Conservation (phyloP, 345 rosid genomes). For the Aquilaria yunnanensis region DNA sequence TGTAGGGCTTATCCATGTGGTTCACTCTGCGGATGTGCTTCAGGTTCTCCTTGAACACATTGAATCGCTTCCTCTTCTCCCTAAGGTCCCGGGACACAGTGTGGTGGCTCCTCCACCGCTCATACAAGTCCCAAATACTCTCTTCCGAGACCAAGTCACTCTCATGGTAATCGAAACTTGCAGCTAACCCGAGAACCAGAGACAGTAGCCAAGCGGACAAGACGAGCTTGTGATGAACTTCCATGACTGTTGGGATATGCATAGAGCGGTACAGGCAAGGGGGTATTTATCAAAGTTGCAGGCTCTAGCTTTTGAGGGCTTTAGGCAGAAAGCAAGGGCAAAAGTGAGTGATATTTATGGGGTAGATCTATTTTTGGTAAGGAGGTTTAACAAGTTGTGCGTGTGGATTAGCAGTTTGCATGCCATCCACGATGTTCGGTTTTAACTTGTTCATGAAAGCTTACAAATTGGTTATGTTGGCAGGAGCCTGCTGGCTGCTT, state of each 20-base stretch:
- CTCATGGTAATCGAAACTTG: conserved; percentile 32
- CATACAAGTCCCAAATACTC: conserved; percentile 33
- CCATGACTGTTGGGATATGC: not conserved
- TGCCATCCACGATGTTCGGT: conserved; percentile 15
- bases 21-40: conserved; percentile 35
- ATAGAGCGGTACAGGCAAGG: not conserved
- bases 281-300: not conserved
- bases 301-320: conserved; percentile 2
- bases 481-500: not conserved
- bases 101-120: conserved; percentile 46
- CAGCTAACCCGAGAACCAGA: conserved; percentile 19
- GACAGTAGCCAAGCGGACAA: conserved; percentile 16
- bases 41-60: conserved; percentile 35
- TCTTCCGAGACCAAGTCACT: conserved; percentile 33
- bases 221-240: conserved; percentile 4
- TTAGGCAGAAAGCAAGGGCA: conserved; percentile 17
- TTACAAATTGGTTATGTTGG: conserved; percentile 8
- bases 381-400: conserved; percentile 2
- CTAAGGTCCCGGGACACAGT: conserved; percentile 21
- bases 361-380: not conserved
- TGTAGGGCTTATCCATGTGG: conserved; percentile 36
- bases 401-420: conserved; percentile 1
- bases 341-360: conserved; percentile 1
- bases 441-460: conserved; percentile 11
- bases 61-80: conserved; percentile 36